Evolutionary conservation across 2,329 filamentous ascomycete species (phyloP).

Genomic region (Sordariomycetes sp.): DNA sequence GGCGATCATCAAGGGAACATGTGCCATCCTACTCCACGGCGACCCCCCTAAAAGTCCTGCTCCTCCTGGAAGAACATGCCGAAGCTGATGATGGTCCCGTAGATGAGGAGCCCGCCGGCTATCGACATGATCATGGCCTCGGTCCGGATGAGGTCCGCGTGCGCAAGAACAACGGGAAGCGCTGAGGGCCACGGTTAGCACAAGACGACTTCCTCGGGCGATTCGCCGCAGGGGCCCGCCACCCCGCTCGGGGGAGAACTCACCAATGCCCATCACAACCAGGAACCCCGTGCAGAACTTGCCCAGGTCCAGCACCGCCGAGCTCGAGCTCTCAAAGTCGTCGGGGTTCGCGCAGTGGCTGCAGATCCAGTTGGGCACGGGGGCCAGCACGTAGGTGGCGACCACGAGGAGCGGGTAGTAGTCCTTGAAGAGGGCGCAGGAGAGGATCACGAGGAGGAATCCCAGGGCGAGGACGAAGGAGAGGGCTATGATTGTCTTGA

Average conservation of each 20-base stretch:
- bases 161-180: conserved; percentile 77
- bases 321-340: conserved; percentile 82
- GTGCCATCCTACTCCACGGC: background rate
- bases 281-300: conserved; percentile 91
- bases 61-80: conserved; percentile 98
- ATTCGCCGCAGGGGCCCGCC: background rate
- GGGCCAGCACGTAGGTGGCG: conserved; percentile 86
- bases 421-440: conserved; percentile 86
- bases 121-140: conserved; percentile 95
- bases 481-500: conserved; percentile 98
- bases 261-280: conserved; percentile 95
- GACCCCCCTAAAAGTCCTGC: conserved; percentile 68
- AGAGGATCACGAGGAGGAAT: conserved; percentile 97
- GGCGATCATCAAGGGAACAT: background rate
- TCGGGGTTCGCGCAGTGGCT: conserved; percentile 79
- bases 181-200: conserved; percentile 39
- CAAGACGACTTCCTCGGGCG: background rate
- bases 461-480: conserved; percentile 98
- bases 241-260: conserved; percentile 18
- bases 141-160: conserved; percentile 69
- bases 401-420: conserved; percentile 95
- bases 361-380: conserved; percentile 95
- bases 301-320: conserved; percentile 82
- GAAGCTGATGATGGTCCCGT: conserved; percentile 96
- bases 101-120: conserved; percentile 84